Evolutionary conservation across 2,329 filamentous ascomycete genomes (phyloP).

Genomic region (Stachybotrys elegans): DNA sequence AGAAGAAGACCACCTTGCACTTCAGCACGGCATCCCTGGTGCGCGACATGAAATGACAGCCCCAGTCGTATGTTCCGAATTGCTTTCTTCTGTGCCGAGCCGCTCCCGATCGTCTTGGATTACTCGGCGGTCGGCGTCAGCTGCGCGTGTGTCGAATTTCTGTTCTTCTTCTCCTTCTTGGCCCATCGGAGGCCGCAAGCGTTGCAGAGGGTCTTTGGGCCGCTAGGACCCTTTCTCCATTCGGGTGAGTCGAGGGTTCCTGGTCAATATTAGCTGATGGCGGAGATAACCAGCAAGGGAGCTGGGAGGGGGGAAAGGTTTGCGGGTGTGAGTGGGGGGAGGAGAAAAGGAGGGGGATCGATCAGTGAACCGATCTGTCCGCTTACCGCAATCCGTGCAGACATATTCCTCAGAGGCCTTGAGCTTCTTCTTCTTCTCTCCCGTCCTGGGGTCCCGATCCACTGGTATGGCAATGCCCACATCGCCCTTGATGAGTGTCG

Average conservation of each 20-base stretch:
- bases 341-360: too few relatives aligned
- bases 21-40: too few relatives aligned
- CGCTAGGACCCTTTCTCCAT: conserved; percentile 90
- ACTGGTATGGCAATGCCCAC: conserved; percentile 79
- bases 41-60: too few relatives aligned
- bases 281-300: too few relatives aligned
- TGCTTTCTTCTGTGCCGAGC: too few relatives aligned
- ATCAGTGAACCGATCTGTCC: too few relatives aligned
- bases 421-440: conserved; percentile 82
- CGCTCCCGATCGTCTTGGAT: too few relatives aligned
- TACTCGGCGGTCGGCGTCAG: conserved; percentile 16
- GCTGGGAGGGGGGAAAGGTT: too few relatives aligned
- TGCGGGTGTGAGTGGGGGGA: too few relatives aligned
- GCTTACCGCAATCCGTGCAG: conserved; percentile 83
- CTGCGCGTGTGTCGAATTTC: conserved; percentile 11
- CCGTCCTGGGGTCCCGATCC: conserved; percentile 67
- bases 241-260: conserved; percentile 87
- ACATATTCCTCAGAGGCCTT: conserved; percentile 86
- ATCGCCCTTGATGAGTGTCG: conserved; percentile 77
- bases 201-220: conserved; percentile 93
- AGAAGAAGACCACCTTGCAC: too few relatives aligned
- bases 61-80: too few relatives aligned
- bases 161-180: conserved; percentile 74
- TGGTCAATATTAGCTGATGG: conserved; percentile 24
- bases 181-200: conserved; percentile 78